Evolutionary conservation across 495 filamentous ascomycete genomes (phyloP), one percentile per base, ranked within the genome.

Genomic region (Extremus antarcticus): DNA sequence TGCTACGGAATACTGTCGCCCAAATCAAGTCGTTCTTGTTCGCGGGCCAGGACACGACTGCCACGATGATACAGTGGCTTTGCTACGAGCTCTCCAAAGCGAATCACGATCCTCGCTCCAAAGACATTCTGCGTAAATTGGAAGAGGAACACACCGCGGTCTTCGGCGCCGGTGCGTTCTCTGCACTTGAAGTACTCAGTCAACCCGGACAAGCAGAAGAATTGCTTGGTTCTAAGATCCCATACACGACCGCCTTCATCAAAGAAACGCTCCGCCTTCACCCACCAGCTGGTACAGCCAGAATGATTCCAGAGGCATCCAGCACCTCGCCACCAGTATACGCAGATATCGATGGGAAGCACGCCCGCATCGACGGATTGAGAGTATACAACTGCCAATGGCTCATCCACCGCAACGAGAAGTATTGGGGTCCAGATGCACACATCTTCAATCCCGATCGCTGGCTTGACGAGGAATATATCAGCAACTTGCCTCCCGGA

Each of bases 201-300:
- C 43, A 63, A n/a, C 64, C 70, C 7, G 71, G 70, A 53, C 41
- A 58, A 32, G 48, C 70, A 60, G 53, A 67, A 2, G 46, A 48
- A 20, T 17, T 48, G 13, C 24, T 48, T 10, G 46, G 46, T 9
- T 13, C 20, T 7, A 48, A 25, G 23, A 48, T 48, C 17, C 46
- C 46, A 48, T 76, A 74, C 51, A 74, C 71, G 2, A 54, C 65
- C 2, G 74, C 68, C 16, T 66, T 73, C 25, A 70, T 78, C 43
- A 71, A 71, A 53, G 76, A 78, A 62, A 68, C 64, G 1, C 59
- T 78, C 29, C 65, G 76, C 17, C 9, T 75, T 51, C 68, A 54
- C 40, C 69, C 69, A 0, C 56, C 64, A 0, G 66, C 64, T 0
- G 54, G 55, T 9, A 63, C 54, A 9, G 46, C 58, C 60, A 2